phyloP scores from a whole-genome alignment of 371 early-diverging fungal species.

The Modicella reniformis region DNA sequence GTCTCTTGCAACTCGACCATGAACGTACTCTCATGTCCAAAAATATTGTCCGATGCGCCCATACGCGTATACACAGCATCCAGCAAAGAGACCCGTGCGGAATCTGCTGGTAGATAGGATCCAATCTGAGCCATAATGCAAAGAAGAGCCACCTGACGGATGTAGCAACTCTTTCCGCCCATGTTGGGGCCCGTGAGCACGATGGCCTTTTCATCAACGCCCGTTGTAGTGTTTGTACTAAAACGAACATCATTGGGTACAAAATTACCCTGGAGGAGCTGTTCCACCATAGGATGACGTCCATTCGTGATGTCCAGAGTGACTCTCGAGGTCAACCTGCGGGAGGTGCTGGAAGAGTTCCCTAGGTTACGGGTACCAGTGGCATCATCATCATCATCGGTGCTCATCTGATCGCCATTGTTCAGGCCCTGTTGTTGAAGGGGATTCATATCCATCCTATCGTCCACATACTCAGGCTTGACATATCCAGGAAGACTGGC shows the following conservation, averaged over 20 bases:
- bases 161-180: conserved; percentile 96
- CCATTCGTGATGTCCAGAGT: conserved; percentile 66
- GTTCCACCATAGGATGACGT: conserved; percentile 92
- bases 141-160: conserved; percentile 75
- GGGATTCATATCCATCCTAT: conserved; percentile 51
- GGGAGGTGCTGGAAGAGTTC: not conserved
- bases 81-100: conserved; percentile 85
- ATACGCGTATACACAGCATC: conserved; percentile 91
- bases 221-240: conserved; percentile 16
- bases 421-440: not conserved
- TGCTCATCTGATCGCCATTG: not conserved
- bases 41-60: conserved; percentile 81
- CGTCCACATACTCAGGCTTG: conserved; percentile 69
- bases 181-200: conserved; percentile 81
- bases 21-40: conserved; percentile 92
- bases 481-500: conserved; percentile 75
- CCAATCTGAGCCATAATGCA: conserved; percentile 95
- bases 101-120: conserved; percentile 89
- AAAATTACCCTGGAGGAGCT: conserved; percentile 72
- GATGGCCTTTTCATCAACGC: conserved; percentile 54
- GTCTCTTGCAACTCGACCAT: conserved; percentile 98
- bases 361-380: no score
- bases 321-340: conserved; percentile 24
- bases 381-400: conserved; percentile 2
- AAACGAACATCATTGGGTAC: conserved; percentile 79